phyloP scores from a whole-genome alignment of 768 basidiomycete species.

The Amanita rimosa region DNA sequence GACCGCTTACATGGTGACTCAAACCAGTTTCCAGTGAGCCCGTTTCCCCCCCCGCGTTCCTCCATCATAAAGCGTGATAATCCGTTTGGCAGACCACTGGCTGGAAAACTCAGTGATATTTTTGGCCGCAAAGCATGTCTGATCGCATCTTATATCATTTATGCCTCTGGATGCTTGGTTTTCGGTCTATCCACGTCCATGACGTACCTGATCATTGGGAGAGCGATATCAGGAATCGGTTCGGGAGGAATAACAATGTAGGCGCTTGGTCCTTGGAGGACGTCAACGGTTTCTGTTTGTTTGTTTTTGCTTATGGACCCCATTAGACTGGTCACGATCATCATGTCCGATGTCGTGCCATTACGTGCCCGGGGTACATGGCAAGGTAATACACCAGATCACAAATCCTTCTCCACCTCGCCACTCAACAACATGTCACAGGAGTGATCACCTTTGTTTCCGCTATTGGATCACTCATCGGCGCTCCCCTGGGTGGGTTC shows the following conservation, averaged over 20 bases:
- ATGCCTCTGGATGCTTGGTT: constrained; percentile 39
- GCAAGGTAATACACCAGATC: constrained; percentile 37
- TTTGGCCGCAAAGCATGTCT: constrained; percentile 52
- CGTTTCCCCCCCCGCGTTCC: background rate
- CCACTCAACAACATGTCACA: constrained; percentile 10
- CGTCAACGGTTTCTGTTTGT: too few species aligned
- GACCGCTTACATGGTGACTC: constrained; percentile 49
- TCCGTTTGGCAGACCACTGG: constrained; percentile 54
- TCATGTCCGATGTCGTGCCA: constrained; percentile 59
- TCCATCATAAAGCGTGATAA: too few species aligned
- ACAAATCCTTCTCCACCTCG: background rate
- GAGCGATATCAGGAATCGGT: constrained; percentile 48
- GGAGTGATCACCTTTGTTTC: constrained; percentile 52
- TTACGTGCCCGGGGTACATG: constrained; percentile 53
- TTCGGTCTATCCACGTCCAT: constrained; percentile 45
- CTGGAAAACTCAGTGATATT: constrained; percentile 56
- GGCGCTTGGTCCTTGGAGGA: constrained; percentile 12
- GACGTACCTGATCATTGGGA: constrained; percentile 38
- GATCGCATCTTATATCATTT: constrained; percentile 41
- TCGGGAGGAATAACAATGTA: constrained; percentile 57
- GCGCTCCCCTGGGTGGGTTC: constrained; percentile 55
- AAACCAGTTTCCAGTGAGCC: constrained; percentile 52
- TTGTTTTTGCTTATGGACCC: background rate
- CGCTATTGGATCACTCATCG: constrained; percentile 43
- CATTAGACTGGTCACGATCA: constrained; percentile 45